These are phyloP conservation scores for Erythrophleum fordii DNA, from an alignment of 306 rosid species.

Conservation along the genomic window DNA sequence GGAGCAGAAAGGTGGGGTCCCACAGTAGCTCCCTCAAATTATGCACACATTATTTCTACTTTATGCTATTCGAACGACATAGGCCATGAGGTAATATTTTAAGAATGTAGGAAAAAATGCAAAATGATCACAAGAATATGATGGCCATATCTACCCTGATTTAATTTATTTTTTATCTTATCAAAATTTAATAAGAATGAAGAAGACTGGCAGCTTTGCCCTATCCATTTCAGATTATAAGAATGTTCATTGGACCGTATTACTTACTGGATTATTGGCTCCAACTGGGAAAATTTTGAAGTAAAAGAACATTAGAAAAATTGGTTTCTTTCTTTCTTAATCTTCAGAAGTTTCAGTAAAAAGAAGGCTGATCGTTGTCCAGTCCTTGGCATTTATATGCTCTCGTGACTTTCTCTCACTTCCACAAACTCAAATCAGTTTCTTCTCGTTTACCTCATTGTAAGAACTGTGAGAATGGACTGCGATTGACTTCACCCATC, in stretches of 20 bases:
- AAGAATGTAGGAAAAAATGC: no score
- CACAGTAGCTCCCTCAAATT: conserved; percentile 36
- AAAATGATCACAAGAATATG: no score
- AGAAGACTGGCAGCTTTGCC: neutral
- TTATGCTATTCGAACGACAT: neutral
- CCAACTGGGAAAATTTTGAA: neutral
- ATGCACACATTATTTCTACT: conserved; percentile 10
- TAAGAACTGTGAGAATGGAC: conserved; percentile 31
- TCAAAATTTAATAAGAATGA: neutral
- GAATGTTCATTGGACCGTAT: neutral
- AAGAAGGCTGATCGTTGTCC: neutral
- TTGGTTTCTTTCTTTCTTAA: neutral
- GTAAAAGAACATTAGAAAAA: neutral
- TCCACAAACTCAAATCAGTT: neutral
- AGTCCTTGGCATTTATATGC: conserved; percentile 37
- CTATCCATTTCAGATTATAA: neutral
- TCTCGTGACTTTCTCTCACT: conserved; percentile 59
- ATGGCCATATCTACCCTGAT: neutral
- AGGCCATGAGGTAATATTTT: neutral
- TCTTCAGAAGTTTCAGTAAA: neutral
- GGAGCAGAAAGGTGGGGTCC: conserved; percentile 33
- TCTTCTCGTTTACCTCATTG: neutral
- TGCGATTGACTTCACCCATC: conserved; percentile 29
- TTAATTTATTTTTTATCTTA: neutral
- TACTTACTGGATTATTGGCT: neutral